Percentiles rank a stretch among this genome's conserved stretches.
These are phyloP conservation scores for Chlamydomonas schloesseri DNA, from an alignment of 139 green algal genomes.

Conservation along the genomic window DNA sequence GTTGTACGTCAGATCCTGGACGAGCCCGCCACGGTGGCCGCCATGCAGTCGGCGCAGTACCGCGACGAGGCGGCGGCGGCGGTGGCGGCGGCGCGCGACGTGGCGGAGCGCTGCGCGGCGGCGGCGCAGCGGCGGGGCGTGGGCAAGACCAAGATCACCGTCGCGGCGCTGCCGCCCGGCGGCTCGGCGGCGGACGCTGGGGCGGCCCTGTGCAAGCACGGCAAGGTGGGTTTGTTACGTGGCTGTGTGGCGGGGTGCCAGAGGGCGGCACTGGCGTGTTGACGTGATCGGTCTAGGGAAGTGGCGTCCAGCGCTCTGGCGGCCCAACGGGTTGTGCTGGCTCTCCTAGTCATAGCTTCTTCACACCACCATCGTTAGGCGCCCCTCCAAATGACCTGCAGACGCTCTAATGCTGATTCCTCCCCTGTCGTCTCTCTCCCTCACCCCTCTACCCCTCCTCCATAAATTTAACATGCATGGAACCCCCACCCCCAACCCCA, in stretches of 20 bases:
- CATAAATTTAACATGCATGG: no score
- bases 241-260: no score
- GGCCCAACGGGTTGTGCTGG: no score
- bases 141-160: constrained; percentile 51
- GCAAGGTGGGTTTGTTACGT: constrained; percentile 8
- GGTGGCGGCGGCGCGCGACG: constrained; percentile 2
- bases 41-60: constrained; percentile 54
- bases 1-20: constrained; percentile 65
- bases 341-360: no score
- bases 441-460: no score
- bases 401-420: no score
- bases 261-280: no score
- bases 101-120: constrained; percentile 35
- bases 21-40: constrained; percentile 53
- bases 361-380: no score
- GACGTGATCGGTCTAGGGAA: no score
- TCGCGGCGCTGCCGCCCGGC: constrained; percentile 51
- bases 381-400: no score
- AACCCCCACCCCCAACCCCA: not conserved
- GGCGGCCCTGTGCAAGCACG: constrained; percentile 64
- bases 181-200: constrained; percentile 58
- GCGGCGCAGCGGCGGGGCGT: constrained; percentile 35
- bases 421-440: no score
- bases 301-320: no score
- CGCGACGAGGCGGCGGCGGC: constrained; percentile 10